Base-by-base conservation (phyloP, 2,329 filamentous ascomycete species). In the Alternaria consortialis region DNA sequence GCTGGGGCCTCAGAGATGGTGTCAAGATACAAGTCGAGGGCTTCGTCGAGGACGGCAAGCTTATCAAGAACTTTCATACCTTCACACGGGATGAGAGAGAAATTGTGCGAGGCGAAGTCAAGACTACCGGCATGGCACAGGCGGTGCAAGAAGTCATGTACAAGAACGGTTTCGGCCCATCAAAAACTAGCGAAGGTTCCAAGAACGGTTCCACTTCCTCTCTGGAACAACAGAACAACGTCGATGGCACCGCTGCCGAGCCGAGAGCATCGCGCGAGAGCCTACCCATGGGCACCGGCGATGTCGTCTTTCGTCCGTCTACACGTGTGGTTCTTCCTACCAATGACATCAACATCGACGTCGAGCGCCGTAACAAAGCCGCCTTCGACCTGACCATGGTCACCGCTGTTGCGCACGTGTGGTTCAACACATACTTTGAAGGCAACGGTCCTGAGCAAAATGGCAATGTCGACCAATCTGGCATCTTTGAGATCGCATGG, bases 391-490 rank as follows among this genome's bases (percentile, higher is more conserved):
- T 93, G 1, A 93, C 92, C 0, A 92, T 98, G 89, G 93, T 97
- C 4, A 97, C 94, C 0, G 90, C 94, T 0, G 90, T 98, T 9
- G 94, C 94, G 0, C 94, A 98, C 73, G 92, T 97, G 15, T 99
- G 95, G 95, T 97, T 97, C 83, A 99, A 99, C 74, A 84, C 89
- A 2, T 98, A 89, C 79, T 98, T 98, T 71, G 95, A 98, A 80
- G 93, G 94, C 44, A 82, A 87, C 20, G 91, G 91, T 0, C 89
- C 90, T 0, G 91, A 93, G 72, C 84, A 88, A 42, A 78, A 82
- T 29, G 92, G 91, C 25, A 80, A 83, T 15, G 84, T 92, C 0
- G 85, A 91, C 50, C 85, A 89, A 43, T 91, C 86, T 9, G 94
- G 90, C 9, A 84, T 91, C 7, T 92, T 91, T 74, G 87, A 89